Conservation (phyloP, 177 flowering plant species). For the Tripterygium wilfordii region DNA sequence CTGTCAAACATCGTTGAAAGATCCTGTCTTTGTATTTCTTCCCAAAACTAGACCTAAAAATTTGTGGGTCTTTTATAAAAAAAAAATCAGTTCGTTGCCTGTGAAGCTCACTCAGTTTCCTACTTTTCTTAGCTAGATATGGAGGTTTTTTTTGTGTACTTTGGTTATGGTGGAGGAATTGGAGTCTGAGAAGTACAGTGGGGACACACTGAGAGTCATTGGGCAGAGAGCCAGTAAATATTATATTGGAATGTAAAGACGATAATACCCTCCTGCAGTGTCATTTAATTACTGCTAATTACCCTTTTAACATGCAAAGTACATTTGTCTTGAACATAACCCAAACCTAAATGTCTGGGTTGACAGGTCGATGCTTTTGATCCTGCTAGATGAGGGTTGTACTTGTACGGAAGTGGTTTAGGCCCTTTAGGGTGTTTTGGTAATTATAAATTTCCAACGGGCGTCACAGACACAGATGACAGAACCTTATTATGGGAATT, state of each 20-base stretch:
- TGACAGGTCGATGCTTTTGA: too few relatives aligned
- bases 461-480: neutral
- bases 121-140: neutral
- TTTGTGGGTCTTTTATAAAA: neutral
- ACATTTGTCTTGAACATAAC: too few relatives aligned
- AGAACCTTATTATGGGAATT: too few relatives aligned
- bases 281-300: neutral
- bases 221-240: constrained; percentile 45
- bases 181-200: constrained; percentile 5
- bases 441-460: constrained; percentile 9
- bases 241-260: constrained; percentile 13
- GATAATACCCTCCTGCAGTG: constrained; percentile 8
- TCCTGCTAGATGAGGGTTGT: too few relatives aligned
- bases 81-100: neutral
- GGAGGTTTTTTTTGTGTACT: neutral
- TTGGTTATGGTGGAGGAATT: neutral
- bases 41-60: too few relatives aligned
- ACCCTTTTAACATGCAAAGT: neutral
- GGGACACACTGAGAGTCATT: constrained; percentile 19
- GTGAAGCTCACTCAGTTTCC: constrained; percentile 5
- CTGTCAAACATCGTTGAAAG: neutral
- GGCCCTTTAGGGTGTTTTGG: constrained; percentile 12
- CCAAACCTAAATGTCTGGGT: too few relatives aligned
- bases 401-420: too few relatives aligned
- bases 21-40: neutral